Base-by-base conservation (phyloP, 2,329 filamentous ascomycete species). In the Exophiala bonariae region DNA sequence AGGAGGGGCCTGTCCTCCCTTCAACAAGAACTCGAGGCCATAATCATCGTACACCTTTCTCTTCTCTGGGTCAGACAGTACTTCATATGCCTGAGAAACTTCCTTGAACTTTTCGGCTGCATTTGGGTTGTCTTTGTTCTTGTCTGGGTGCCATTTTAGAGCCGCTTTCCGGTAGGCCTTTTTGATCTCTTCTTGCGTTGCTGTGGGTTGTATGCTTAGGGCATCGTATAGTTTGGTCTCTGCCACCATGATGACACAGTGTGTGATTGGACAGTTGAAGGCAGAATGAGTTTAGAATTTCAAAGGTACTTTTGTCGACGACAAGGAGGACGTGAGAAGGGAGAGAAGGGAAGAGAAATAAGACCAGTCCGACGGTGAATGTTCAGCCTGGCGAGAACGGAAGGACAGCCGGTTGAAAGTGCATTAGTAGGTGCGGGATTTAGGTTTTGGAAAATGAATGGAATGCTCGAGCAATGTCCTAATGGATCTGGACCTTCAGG, bases 61-160 rank as follows among this genome's bases (percentile, higher is more conserved):
- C 73, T 97, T 99, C 66, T 97, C 91, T 50, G 92, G 91, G 63
- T 99, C 93, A 52, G 89, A 95, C 3, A 99, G 83, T 60, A 99
- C 95, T 73, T 99, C 93, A 74, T 96, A 99, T 47, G 93, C 93
- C 73, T 97, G 91, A 1, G 90, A 96, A 56, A 90, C 87, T 68
- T 97, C 93, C 74, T 99, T 99, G 79, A 99, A 99, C 71, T 92
- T 96, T 67, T 97, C 93, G 51, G 82, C 77, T 7, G 92, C 89
- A 42, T 82, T 74, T 22, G 90, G 83, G 61, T 92, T 90, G 72
- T 95, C 85, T 70, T 91, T 91, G 78, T 97, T 99, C 79, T 97
- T 99, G 77, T 99, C 93, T 5, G 93, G 93, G 65, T 99, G 93
- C 72, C 83, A 91, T 73, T 91, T 95, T 66, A 97, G 72, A 44